These are phyloP conservation scores for Fistulinella prunicolor DNA, from an alignment of 768 basidiomycete genomes.

Conservation along the genomic window DNA sequence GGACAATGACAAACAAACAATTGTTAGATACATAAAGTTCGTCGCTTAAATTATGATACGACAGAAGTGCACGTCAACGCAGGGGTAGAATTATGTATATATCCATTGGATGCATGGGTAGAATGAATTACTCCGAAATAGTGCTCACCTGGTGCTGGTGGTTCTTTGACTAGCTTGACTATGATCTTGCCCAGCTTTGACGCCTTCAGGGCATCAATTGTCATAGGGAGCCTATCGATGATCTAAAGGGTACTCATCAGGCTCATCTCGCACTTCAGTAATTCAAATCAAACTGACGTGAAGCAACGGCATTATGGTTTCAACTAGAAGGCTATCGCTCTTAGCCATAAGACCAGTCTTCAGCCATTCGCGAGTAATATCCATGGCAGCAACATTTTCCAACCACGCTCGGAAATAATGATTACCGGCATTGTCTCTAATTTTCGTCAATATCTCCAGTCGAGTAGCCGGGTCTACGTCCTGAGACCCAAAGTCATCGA, in stretches of 20 bases:
- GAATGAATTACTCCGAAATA: constrained; percentile 13
- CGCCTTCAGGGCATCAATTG: constrained; percentile 60
- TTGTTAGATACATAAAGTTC: constrained; percentile 66
- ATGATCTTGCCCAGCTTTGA: constrained; percentile 82
- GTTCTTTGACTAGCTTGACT: constrained; percentile 71
- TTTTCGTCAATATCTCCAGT: constrained; percentile 73
- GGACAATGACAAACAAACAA: constrained; percentile 40
- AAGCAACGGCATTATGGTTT: constrained; percentile 83
- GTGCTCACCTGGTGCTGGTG: constrained; percentile 76
- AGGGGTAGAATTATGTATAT: constrained; percentile 29
- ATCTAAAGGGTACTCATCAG: constrained; percentile 43
- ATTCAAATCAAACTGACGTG: constrained; percentile 58
- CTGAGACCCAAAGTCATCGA: constrained; percentile 56
- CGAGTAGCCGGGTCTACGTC: constrained; percentile 67
- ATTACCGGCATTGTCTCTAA: constrained; percentile 80
- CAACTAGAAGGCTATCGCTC: constrained; percentile 51
- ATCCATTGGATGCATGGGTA: constrained; percentile 23
- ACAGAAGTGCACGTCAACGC: constrained; percentile 29
- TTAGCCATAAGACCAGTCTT: constrained; percentile 63
- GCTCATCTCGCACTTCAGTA: constrained; percentile 6
- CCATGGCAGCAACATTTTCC: constrained; percentile 72
- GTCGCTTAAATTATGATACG: constrained; percentile 34
- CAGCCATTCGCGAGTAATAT: constrained; percentile 79
- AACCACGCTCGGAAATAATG: constrained; percentile 87
- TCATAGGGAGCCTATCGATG: constrained; percentile 79